Evolutionary conservation across 768 basidiomycete species (phyloP), one percentile per base, ranked within the genome.

Genomic region (Gymnopilus junonius): DNA sequence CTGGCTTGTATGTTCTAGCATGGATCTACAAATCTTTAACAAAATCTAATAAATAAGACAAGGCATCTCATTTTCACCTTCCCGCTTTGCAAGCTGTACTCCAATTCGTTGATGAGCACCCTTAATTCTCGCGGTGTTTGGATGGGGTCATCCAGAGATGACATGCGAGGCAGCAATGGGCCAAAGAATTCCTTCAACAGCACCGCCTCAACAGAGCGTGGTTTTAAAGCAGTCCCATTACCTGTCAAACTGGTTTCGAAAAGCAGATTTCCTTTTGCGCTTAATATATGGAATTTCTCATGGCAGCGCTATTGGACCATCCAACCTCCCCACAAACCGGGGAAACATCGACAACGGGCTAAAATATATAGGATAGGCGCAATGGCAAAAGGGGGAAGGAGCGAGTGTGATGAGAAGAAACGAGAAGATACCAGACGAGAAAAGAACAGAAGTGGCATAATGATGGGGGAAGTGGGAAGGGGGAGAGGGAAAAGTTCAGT

Each of bases 61-160:
- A 66, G 65, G 23, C 65, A 66, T 50, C 62, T 66, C 17, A 15
- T 63, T 37, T 63, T 63, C 62, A 66, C 63, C 20, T 63, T 63
- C 50, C 43, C 54, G 23, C 58, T 66, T 1, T 66, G 62, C 55
- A 66, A 66, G 23, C 31, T 66, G 39, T 66, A 66, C 59, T 56
- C 65, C 5, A 66, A 66, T 37, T 66, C 65, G 10, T 45, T 66
- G 35, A 66, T 66, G 62, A 66, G 65, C 50, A 66, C 54, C 11
- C 62, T 66, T 20, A 66, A 66, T 46, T 63, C 65, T 12, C 62
- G 65, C 20, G 55, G 54, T 25, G 46, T 58, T 31, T 64, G 63
- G 63, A 59, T 29, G 45, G 10, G 31, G 55, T 10, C 56, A 29
- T 42, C 50, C 17, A 25, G 46, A 50, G 29, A 55, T 11, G 54